These are phyloP conservation scores for Erysimum pusillum DNA, from an alignment of 441 rosid species.

Conservation along the genomic window DNA sequence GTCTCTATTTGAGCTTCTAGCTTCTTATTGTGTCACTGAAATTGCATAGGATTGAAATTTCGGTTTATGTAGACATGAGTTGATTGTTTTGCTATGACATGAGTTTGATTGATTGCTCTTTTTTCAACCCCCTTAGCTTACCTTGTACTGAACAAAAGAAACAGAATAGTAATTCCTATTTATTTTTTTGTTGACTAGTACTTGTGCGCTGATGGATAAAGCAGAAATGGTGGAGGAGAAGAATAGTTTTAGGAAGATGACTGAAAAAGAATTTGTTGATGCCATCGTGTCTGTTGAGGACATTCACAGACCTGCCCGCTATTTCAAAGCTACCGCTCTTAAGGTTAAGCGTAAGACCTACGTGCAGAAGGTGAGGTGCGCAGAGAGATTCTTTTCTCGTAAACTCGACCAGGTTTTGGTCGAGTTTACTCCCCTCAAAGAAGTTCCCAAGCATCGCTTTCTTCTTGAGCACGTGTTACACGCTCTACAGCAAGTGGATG, in stretches of 20 bases:
- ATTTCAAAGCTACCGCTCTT: background rate
- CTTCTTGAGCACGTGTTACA: background rate
- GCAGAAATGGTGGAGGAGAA: background rate
- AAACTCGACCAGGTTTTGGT: background rate
- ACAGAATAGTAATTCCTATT: background rate
- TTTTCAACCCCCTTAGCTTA: too few relatives aligned
- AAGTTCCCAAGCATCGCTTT: background rate
- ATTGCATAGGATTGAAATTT: background rate
- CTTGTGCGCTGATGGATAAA: slow-evolving; percentile 3
- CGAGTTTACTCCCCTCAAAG: background rate
- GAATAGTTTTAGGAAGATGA: background rate
- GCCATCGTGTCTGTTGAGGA: background rate
- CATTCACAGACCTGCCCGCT: too few relatives aligned
- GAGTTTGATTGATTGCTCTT: background rate
- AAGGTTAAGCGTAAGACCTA: background rate
- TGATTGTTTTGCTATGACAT: background rate
- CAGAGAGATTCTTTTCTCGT: background rate
- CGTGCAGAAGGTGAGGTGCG: background rate
- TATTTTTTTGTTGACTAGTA: background rate
- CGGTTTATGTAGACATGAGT: background rate
- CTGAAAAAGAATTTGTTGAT: background rate
- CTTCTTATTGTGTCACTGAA: background rate
- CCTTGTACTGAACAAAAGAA: background rate
- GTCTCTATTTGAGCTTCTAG: background rate
- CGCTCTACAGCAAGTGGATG: background rate